Base-by-base conservation (phyloP, 768 basidiomycete species). In the Leccinum incarnatum region DNA sequence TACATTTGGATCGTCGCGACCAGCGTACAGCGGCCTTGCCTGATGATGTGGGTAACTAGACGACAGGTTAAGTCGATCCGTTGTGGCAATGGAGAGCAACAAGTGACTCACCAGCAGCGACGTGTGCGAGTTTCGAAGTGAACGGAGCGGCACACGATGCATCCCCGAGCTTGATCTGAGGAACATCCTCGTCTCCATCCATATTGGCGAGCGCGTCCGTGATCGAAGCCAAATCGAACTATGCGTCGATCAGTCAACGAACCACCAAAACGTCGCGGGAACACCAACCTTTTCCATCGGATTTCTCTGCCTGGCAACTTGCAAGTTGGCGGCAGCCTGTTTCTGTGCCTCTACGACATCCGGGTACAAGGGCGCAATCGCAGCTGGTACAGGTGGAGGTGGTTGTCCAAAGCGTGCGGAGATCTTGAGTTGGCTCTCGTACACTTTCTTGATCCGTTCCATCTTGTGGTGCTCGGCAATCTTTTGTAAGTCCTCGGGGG, bases 1-100 rank as follows among this genome's bases (percentile, higher is more conserved):
- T 98, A 99, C 97, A 99, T 99, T 76, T 99, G 97, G 55, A 96
- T 90, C 3, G 97, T 99, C 2, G 97, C 97, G 48, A 98, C 97
- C 17, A 99, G 85, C 1, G 97, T 99, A 78, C 97, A 98, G 29
- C 97, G 92, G 23, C 97, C 97, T 75, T 98, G 97, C 19, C 97
- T 87, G 65, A 99, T 97, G 72, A 99, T 98, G 70, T 96, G 95
- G 19, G 92, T 89, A 67, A 99, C 94, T 95, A 62, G 21, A 56
- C 3, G n/a, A 53, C 45, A 42, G 32, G 6, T 36, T 57, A 27
- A 61, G 62, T 45, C 3, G 12, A 53, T 2, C 46, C 23, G 5
- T 17, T 6, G 19, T 11, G 3, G 11, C 23, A 27, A 25, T 5
- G 19, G n/a, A 12, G 19, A 45, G 2, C 11, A 45, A 45, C 0